Conservation (phyloP, 2,329 filamentous ascomycete species). For the Stachybotrys chlorohalonatus region DNA sequence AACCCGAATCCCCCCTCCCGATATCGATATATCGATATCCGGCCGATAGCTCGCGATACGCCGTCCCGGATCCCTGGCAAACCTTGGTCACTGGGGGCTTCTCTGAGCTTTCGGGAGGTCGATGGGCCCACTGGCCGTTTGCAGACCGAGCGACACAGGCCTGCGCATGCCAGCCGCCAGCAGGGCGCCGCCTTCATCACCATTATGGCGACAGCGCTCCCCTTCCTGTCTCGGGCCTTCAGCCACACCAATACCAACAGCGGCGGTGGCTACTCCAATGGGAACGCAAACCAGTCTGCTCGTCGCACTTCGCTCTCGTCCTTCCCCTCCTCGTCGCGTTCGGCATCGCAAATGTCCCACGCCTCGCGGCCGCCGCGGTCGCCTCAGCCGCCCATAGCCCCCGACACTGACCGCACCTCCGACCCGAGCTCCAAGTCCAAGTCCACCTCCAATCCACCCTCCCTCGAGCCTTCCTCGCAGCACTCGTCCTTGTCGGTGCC, state of each 20-base stretch:
- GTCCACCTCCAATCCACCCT: slow-evolving; percentile 44
- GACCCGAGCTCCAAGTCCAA: slow-evolving; percentile 49
- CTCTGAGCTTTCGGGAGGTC: background rate
- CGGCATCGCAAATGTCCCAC: slow-evolving; percentile 49
- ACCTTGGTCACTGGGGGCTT: background rate
- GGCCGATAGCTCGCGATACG: too few relatives aligned
- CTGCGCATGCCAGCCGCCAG: slow-evolving; percentile 2
- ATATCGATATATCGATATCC: background rate
- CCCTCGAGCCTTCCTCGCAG: slow-evolving; percentile 50
- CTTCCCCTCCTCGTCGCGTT: slow-evolving; percentile 51
- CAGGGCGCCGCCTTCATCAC: background rate
- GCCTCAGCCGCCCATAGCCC: slow-evolving; percentile 38
- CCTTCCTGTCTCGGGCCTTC: slow-evolving; percentile 30
- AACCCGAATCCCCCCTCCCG: background rate
- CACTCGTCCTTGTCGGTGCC: slow-evolving; percentile 50
- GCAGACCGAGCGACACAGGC: slow-evolving; percentile 3
- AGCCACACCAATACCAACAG: slow-evolving; percentile 25
- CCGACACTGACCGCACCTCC: slow-evolving; percentile 45
- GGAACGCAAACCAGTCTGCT: slow-evolving; percentile 20
- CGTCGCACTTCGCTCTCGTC: slow-evolving; percentile 53
- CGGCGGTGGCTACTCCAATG: slow-evolving; percentile 13
- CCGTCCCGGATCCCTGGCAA: background rate
- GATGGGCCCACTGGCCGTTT: background rate
- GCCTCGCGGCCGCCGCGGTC: slow-evolving; percentile 44
- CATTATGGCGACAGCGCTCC: slow-evolving; percentile 31